Percentiles rank a stretch among this genome's conserved stretches.
Evolutionary conservation across 169 alveolate genomes (phyloP).

Genomic region (Eimeria maxima): DNA sequence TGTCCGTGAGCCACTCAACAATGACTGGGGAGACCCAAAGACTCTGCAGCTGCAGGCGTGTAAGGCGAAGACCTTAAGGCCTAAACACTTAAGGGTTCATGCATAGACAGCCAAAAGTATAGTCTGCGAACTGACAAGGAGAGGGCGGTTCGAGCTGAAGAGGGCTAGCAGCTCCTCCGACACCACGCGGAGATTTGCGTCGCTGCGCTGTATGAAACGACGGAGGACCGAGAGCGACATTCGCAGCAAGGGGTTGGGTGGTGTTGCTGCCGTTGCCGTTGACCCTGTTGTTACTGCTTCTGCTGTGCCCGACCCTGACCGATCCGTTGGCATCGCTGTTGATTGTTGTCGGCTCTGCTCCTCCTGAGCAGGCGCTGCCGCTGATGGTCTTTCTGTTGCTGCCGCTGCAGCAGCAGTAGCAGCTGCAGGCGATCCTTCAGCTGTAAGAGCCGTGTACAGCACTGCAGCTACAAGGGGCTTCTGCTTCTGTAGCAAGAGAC

Average conservation of each 20-base stretch:
- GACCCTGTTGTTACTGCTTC: constrained; percentile 41
- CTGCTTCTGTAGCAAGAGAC: constrained; percentile 37
- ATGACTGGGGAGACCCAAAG: neutral
- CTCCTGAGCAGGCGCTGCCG: constrained; percentile 40
- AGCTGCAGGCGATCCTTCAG: constrained; percentile 15
- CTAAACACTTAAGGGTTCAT: neutral
- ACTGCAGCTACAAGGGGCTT: constrained; percentile 65
- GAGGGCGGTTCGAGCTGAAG: constrained; percentile 33
- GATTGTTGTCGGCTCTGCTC: constrained; percentile 52
- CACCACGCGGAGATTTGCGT: constrained; percentile 39
- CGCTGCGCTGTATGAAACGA: constrained; percentile 59
- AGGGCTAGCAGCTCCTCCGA: constrained; percentile 62
- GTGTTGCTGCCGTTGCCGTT: constrained; percentile 16
- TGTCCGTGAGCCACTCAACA: neutral
- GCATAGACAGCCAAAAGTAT: neutral
- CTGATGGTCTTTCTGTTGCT: neutral
- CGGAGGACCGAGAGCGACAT: constrained; percentile 59
- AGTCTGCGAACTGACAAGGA: constrained; percentile 26
- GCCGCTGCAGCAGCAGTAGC: constrained; percentile 8
- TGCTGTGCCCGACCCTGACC: constrained; percentile 26
- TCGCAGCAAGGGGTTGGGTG: constrained; percentile 49
- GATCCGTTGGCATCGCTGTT: constrained; percentile 21
- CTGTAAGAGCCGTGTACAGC: constrained; percentile 63
- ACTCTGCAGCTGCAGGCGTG: neutral
- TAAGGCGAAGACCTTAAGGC: neutral